Evolutionary conservation across 805 yeast species (phyloP), one percentile per base, ranked within the genome.

Genomic region (Maudiozyma serrabonitensis): DNA sequence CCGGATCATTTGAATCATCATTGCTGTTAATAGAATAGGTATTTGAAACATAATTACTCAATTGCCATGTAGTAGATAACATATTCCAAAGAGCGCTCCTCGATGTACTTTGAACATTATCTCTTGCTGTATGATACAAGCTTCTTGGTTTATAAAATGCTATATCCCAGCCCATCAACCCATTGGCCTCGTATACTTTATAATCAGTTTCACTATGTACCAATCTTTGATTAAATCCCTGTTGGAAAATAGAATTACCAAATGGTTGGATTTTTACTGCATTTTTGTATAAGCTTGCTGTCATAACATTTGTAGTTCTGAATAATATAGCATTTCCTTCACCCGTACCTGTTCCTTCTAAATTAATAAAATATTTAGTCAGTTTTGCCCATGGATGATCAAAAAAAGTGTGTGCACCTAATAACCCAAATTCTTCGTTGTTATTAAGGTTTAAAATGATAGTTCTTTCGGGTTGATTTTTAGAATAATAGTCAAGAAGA

Each of bases 341-440:
- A 25, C 96, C 96, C 1, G 93, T 84, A 2, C 96, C 96, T 0
- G 96, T 87, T 16, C 96, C 96, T 70, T 89, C 97, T 54, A 89
- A 69, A 62, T 90, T 90, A 55, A 89, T 72, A 50, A 90, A 84
- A 59, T 76, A 83, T 40, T 70, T 70, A 1, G 84, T 80, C 15
- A 76, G 64, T 39, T 73, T 66, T 21, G 78, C 72, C 91, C 95
- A 85, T 16, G 84, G 81, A 62, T 88, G 95, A 32, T 75, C 63
- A 48, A 85, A 67, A 57, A 87, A 88, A 0, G 84, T 76, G 43
- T 75, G 73, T 0, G 96, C 95, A 4, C 97, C 97, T 49, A 81
- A 69, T 31, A 90, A 71, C 0, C 95, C 95, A 65, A 87, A 84
- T 60, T 89, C 97, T 63, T 89, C 97, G 62, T 88, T 78, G 63